These are phyloP conservation scores for Carallia pectinifolia DNA, from an alignment of 345 rosid genomes.

Conservation along the genomic window DNA sequence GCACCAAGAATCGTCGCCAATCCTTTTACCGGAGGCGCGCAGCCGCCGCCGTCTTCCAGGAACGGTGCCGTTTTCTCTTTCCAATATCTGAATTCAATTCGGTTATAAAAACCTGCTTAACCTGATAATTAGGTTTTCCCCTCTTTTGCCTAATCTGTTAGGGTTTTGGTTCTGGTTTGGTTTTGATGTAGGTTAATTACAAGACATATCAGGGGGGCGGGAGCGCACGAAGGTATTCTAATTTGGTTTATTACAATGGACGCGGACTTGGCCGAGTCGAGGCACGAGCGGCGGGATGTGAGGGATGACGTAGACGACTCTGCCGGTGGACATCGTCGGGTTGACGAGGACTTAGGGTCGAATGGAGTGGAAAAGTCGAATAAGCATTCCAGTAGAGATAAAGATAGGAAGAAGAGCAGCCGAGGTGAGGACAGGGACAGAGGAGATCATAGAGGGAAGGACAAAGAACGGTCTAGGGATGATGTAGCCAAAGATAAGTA, in stretches of 20 bases:
- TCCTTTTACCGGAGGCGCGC: no score
- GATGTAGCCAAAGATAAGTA: slow-evolving; percentile 10
- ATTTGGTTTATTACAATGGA: background rate
- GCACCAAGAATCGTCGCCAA: no score
- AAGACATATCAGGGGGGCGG: no score
- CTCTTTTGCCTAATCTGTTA: no score
- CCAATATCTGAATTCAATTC: no score
- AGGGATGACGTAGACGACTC: slow-evolving; percentile 15
- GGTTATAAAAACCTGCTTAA: no score
- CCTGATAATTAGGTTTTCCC: no score
- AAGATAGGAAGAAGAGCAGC: slow-evolving; percentile 26
- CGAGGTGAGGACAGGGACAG: slow-evolving; percentile 20
- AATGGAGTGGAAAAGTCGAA: slow-evolving; percentile 19
- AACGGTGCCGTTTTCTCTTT: no score
- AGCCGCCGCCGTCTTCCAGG: no score
- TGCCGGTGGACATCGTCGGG: background rate
- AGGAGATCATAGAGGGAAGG: slow-evolving; percentile 22
- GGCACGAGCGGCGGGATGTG: slow-evolving; percentile 13
- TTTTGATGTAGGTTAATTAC: no score
- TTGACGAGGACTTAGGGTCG: slow-evolving; percentile 13
- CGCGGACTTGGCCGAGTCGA: slow-evolving; percentile 12
- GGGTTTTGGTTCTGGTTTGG: no score
- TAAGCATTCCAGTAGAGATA: slow-evolving; percentile 23
- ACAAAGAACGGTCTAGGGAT: slow-evolving; percentile 23
- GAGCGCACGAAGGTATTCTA: background rate